Evolutionary conservation across 371 early-diverging fungal genomes (phyloP).

Genomic region (Lichtheimia hyalospora): DNA sequence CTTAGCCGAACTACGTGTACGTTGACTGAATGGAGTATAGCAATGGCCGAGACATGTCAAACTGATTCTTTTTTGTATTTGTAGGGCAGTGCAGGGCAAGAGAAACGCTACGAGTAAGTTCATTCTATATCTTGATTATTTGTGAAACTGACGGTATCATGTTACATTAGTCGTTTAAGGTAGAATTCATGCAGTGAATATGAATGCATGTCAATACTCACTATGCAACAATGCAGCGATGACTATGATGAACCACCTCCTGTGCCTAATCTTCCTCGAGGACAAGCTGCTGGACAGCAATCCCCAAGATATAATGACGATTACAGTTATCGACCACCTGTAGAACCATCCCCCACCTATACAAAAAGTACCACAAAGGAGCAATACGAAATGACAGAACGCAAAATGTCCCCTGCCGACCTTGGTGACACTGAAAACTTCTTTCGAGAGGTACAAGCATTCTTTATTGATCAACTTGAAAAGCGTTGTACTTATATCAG

Average conservation of each 20-base stretch:
- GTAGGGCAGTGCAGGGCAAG: conserved; percentile 30
- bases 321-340: conserved; percentile 40
- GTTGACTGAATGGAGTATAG: background rate
- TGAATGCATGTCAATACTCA: background rate
- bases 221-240: conserved; percentile 22
- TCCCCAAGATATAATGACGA: conserved; percentile 25
- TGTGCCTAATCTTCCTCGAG: conserved; percentile 25
- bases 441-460: conserved; percentile 41
- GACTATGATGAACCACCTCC: conserved; percentile 44
- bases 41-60: too few species aligned
- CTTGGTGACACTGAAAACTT: conserved; percentile 46
- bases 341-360: conserved; percentile 39
- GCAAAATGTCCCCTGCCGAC: conserved; percentile 7
- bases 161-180: conserved; percentile 35
- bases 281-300: conserved; percentile 20
- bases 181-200: conserved; percentile 8
- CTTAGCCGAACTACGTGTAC: conserved; percentile 47
- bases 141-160: background rate
- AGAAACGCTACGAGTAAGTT: conserved; percentile 49
- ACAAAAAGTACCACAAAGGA: conserved; percentile 30
- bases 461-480: background rate
- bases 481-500: background rate
- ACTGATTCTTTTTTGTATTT: too few species aligned
- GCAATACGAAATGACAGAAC: conserved; percentile 46
- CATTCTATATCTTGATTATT: background rate